Evolutionary conservation across 2,329 filamentous ascomycete species (phyloP).

Genomic region (Ambrosiella beaveri): DNA sequence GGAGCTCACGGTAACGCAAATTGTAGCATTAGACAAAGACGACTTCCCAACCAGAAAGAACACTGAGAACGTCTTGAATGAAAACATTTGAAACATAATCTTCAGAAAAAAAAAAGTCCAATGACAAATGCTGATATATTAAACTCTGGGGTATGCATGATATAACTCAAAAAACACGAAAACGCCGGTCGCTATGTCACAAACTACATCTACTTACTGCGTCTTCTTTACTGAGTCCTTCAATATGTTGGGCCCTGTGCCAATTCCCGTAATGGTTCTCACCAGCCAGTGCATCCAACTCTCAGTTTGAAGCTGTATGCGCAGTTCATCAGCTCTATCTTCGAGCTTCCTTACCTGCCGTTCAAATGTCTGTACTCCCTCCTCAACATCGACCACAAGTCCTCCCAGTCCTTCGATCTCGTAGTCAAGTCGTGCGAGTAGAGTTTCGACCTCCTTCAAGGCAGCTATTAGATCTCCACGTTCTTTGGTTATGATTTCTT

Average conservation of each 20-base stretch:
- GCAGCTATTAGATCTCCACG: slow-evolving; percentile 50
- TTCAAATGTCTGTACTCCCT: slow-evolving; percentile 64
- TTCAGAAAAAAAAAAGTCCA: neutral
- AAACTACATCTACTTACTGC: neutral
- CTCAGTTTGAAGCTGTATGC: slow-evolving; percentile 44
- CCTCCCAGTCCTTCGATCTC: slow-evolving; percentile 66
- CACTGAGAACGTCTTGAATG: neutral
- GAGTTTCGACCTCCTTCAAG: slow-evolving; percentile 60
- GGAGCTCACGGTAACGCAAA: no score
- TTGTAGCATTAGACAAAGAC: slow-evolving; percentile 13
- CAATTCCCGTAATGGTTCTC: slow-evolving; percentile 41
- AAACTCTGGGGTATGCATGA: slow-evolving; percentile 1
- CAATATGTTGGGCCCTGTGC: slow-evolving; percentile 40
- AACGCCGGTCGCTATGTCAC: neutral
- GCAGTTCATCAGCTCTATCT: slow-evolving; percentile 42
- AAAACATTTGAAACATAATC: neutral
- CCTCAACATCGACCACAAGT: slow-evolving; percentile 75
- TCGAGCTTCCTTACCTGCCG: slow-evolving; percentile 58
- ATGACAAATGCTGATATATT: neutral
- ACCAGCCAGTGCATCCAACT: slow-evolving; percentile 49
- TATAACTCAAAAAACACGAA: neutral
- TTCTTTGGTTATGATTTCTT: slow-evolving; percentile 54
- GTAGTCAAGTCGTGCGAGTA: slow-evolving; percentile 79
- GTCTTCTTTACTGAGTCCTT: slow-evolving; percentile 14
- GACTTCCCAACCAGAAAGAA: neutral